phyloP scores from a whole-genome alignment of 345 rosid species.

The Acer saccharum region DNA sequence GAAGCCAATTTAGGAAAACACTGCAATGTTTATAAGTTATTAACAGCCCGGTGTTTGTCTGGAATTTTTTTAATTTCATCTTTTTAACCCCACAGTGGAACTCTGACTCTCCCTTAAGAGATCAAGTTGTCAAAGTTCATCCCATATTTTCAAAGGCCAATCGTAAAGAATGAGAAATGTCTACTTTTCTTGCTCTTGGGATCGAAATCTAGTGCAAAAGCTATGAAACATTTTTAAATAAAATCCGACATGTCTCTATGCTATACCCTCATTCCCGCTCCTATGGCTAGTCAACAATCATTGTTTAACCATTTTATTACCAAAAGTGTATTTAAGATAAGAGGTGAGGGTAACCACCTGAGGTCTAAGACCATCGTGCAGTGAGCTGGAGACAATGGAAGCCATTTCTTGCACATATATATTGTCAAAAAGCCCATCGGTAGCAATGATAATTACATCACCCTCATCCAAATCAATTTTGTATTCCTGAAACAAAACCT shows the following conservation, averaged over 20 bases:
- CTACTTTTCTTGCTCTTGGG: background rate
- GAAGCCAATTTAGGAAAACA: background rate
- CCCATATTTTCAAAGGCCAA: too few species aligned
- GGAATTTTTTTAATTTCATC: background rate
- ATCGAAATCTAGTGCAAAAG: too few species aligned
- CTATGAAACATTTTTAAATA: too few species aligned
- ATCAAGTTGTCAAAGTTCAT: background rate
- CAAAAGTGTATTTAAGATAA: background rate
- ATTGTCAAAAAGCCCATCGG: slow-evolving; percentile 82
- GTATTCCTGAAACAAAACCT: slow-evolving; percentile 48
- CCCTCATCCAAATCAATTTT: slow-evolving; percentile 52
- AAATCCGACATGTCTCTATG: background rate
- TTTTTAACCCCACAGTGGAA: background rate
- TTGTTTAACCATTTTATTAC: background rate
- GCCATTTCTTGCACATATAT: slow-evolving; percentile 67
- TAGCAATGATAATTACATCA: slow-evolving; percentile 59
- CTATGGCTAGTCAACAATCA: background rate
- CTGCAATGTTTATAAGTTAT: background rate
- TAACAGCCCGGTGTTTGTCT: background rate
- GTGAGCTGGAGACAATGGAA: slow-evolving; percentile 42
- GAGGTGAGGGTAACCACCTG: slow-evolving; percentile 41
- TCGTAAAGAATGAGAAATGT: too few species aligned
- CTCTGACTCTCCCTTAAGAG: background rate
- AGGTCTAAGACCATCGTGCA: slow-evolving; percentile 50
- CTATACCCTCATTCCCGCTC: background rate